A percentile compares a stretch with the other conserved stretches of the same genome.
These are phyloP conservation scores for Papiliotrema nemorosa DNA, from an alignment of 1,284 basidiomycete species.

Conservation along the genomic window DNA sequence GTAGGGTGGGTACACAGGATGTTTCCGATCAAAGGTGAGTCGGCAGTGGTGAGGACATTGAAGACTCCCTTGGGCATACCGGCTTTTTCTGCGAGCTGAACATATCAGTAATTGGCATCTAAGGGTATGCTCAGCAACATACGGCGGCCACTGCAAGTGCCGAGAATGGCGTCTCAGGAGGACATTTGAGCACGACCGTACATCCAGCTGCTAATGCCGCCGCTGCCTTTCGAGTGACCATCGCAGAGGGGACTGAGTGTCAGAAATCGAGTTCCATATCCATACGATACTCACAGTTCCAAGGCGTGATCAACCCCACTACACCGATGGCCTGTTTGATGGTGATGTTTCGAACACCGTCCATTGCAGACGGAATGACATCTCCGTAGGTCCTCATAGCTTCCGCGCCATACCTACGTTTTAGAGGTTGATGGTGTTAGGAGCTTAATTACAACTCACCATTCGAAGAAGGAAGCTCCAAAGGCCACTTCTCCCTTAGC, in stretches of 20 bases:
- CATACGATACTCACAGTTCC: conserved; percentile 22
- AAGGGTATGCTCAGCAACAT: neutral
- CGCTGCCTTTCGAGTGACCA: conserved; percentile 26
- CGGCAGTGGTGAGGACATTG: conserved; percentile 67
- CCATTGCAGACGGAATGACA: conserved; percentile 71
- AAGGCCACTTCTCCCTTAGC: conserved; percentile 75
- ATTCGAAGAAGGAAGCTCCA: conserved; percentile 78
- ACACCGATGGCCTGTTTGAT: conserved; percentile 58
- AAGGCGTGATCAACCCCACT: conserved; percentile 45
- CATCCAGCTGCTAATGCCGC: conserved; percentile 80
- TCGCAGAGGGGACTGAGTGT: conserved; percentile 1
- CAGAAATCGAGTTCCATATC: neutral
- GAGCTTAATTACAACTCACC: conserved; percentile 28
- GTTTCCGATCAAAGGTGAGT: neutral
- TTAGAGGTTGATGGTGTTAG: neutral
- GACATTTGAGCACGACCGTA: conserved; percentile 86
- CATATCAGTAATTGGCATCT: neutral
- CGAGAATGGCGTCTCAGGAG: conserved; percentile 88
- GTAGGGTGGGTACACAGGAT: conserved; percentile 1
- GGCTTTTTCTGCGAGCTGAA: conserved; percentile 68
- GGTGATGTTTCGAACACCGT: conserved; percentile 71
- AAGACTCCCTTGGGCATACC: conserved; percentile 88
- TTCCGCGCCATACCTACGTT: conserved; percentile 65
- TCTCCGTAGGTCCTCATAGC: conserved; percentile 64
- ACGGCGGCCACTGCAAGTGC: conserved; percentile 59